A percentile compares a stretch with the other conserved stretches of the same genome.
phyloP scores from a whole-genome alignment of 2,329 filamentous ascomycete genomes.

The Sporothrix brunneoviolacea region DNA sequence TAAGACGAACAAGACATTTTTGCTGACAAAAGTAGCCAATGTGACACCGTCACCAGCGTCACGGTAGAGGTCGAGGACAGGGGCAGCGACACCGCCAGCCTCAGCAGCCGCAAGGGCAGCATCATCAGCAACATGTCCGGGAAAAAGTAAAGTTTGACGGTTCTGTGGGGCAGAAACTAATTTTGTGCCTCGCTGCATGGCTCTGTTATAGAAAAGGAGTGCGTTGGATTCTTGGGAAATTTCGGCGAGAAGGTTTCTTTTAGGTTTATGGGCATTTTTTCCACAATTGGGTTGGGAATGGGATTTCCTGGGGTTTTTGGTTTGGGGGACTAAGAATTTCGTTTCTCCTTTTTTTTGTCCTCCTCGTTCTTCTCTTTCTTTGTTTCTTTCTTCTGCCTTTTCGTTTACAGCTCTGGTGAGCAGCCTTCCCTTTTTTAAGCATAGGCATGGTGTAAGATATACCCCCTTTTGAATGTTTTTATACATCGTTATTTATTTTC shows the following conservation, averaged over 20 bases:
- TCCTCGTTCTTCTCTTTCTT: neutral
- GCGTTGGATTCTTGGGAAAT: no score
- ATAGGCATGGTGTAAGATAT: slow-evolving; percentile 10
- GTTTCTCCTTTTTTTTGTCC: neutral
- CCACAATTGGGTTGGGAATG: no score
- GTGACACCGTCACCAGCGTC: slow-evolving; percentile 37
- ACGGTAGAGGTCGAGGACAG: slow-evolving; percentile 29
- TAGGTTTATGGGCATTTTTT: no score
- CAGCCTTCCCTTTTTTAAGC: neutral
- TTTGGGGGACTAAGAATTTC: no score
- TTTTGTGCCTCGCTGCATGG: no score
- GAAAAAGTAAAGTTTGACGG: no score
- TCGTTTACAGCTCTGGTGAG: neutral
- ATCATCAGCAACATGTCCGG: slow-evolving; percentile 12
- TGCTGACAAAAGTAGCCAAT: no score
- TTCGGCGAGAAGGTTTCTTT: no score
- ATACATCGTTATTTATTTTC: neutral
- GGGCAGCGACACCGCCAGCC: slow-evolving; percentile 17
- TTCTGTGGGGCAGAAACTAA: no score
- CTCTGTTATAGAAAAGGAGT: no score
- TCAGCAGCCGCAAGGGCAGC: slow-evolving; percentile 21
- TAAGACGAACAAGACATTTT: no score
- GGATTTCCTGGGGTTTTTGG: no score
- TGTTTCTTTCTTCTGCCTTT: neutral
- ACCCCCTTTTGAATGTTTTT: neutral